These are phyloP conservation scores for Botrytis tulipae DNA, from an alignment of 2,329 filamentous ascomycete genomes.

Conservation along the genomic window DNA sequence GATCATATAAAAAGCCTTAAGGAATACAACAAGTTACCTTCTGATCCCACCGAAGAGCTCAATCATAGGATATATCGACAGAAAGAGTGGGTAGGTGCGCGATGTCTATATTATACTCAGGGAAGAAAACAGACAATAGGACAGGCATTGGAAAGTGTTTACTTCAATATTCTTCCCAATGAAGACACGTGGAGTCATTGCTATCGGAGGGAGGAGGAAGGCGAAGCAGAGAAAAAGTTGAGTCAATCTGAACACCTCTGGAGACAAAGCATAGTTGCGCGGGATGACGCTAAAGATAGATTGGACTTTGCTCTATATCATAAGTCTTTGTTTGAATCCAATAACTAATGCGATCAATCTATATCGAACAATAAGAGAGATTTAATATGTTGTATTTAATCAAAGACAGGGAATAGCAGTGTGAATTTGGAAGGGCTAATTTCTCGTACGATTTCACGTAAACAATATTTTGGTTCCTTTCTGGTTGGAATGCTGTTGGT, in stretches of 20 bases:
- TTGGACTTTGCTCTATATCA: background rate
- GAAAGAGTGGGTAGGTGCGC: background rate
- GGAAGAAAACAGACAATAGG: background rate
- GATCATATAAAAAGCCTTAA: background rate
- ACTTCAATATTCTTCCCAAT: background rate
- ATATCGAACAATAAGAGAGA: background rate
- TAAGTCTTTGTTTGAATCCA: background rate
- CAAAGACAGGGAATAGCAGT: background rate
- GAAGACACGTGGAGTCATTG: accelerated
- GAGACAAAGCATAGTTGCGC: background rate
- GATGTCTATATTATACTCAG: background rate
- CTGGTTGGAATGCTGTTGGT: background rate
- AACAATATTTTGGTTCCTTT: background rate
- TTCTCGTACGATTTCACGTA: background rate
- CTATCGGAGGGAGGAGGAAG: background rate
- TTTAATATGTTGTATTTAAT: background rate
- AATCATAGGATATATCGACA: background rate
- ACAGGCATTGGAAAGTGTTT: background rate
- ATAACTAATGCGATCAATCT: background rate
- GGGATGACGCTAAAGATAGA: background rate
- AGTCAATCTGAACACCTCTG: background rate
- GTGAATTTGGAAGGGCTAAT: background rate
- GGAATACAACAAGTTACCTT: background rate
- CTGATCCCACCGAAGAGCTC: background rate
- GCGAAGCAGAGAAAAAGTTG: background rate